These are phyloP conservation scores for Aspergillus quadricinctus DNA, from an alignment of 2,329 filamentous ascomycete genomes.

Conservation along the genomic window DNA sequence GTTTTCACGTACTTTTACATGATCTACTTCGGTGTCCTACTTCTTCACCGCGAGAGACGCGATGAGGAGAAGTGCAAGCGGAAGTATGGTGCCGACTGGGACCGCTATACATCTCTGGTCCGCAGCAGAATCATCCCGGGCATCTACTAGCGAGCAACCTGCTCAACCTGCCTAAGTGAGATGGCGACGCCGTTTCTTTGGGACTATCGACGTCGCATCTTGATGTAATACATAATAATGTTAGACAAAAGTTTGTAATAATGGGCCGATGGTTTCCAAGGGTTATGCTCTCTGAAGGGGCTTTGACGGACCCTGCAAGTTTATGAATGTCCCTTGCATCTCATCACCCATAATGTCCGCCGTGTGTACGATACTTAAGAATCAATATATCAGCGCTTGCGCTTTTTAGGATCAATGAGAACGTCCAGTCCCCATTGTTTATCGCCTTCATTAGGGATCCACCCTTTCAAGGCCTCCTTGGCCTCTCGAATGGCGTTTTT, in stretches of 20 bases:
- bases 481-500: slow-evolving; percentile 27
- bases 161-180: background rate
- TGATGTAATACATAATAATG: background rate
- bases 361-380: background rate
- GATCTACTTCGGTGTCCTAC: slow-evolving; percentile 80
- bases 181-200: background rate
- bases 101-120: slow-evolving; percentile 78
- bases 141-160: slow-evolving; percentile 58
- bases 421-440: slow-evolving; percentile 35
- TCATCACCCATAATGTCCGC: background rate
- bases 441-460: slow-evolving; percentile 36
- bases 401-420: slow-evolving; percentile 25
- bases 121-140: slow-evolving; percentile 78
- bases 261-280: background rate
- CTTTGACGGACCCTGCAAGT: background rate
- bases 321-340: background rate
- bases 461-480: slow-evolving; percentile 30
- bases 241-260: background rate
- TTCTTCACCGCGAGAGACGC: slow-evolving; percentile 79
- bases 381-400: slow-evolving; percentile 18
- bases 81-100: slow-evolving; percentile 94
- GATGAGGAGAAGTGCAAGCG: slow-evolving; percentile 86
- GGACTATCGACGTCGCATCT: background rate
- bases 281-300: too few species aligned
- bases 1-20: slow-evolving; percentile 93